Base-by-base conservation (phyloP, 2,329 filamentous ascomycete species). In the Penicillium concentricum region DNA sequence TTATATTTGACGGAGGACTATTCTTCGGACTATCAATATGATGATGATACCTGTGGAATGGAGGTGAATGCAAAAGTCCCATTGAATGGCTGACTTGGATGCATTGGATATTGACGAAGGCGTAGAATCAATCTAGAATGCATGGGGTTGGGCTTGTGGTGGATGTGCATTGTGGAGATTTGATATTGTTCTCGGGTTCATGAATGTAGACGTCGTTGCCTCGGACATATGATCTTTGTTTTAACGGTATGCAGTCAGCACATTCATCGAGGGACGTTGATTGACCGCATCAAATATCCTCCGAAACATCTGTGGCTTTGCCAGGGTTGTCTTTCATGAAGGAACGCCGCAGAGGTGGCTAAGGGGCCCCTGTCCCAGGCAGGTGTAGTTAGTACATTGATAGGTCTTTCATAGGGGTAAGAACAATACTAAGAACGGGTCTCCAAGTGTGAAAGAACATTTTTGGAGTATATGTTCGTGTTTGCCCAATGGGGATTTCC, bases 381-480 rank as follows among this genome's bases (percentile, higher is more conserved):
- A 39, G 6, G 12, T 30, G 35, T 28, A 48, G 18, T 41, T 16
- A 13, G 15, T 7, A n/a, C 44, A 54, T 49, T 54, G 2, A 32
- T 16, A 15, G 32, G 20, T 15, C 18, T 32, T 18, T 26, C n/a
- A 49, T 18, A 13, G 8, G 18, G 5, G 22, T 35, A 16, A 41
- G 48, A 56, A 56, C 54, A 56, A 56, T 56, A 56, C 46, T 46
- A 56, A 56, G 41, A 8, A 5, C 16, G 22, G 28, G 20, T 12
- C 20, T 47, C 9, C 12, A 16, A 20, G 7, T 22, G 7, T n/a
- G 15, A 15, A 48, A 48, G 16, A 30, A 43, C 4, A 30, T 12
- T 18, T 28, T 42, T 9, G 35, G 15, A 53, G 42, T 20, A n/a
- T 32, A 18, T 24, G n/a, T 18, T 44, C 6, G 10, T 7, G 8